These are phyloP conservation scores for Blastocystis sp. DNA, from an alignment of 352 stramenopile genomes.

Conservation along the genomic window DNA sequence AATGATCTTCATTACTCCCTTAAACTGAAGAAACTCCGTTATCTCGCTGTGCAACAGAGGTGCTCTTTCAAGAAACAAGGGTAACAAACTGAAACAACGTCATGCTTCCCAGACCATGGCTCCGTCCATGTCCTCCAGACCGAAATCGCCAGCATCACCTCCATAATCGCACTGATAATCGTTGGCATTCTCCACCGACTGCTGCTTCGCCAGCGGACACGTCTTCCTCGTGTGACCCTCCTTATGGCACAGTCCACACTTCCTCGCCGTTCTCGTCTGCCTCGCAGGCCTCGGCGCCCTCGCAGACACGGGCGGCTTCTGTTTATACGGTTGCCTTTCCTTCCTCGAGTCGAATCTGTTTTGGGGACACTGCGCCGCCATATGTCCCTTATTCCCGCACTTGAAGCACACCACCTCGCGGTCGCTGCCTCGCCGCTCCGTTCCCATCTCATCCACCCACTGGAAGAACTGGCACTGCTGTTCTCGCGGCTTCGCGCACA, in stretches of 20 bases:
- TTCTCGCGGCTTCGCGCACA: slow-evolving; percentile 54
- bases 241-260: slow-evolving; percentile 21
- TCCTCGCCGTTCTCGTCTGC: neutral
- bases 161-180: slow-evolving; percentile 26
- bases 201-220: neutral
- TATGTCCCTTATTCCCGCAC: slow-evolving; percentile 47
- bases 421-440: neutral
- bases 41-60: too few relatives aligned
- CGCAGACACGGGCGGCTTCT: neutral
- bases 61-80: neutral
- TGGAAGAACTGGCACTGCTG: slow-evolving; percentile 63
- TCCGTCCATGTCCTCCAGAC: slow-evolving; percentile 17
- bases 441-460: slow-evolving; percentile 46
- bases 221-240: slow-evolving; percentile 36
- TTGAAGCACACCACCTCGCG: slow-evolving; percentile 7
- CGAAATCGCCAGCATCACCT: slow-evolving; percentile 45
- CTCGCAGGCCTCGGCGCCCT: neutral
- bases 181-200: neutral
- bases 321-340: neutral
- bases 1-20: neutral
- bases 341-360: neutral
- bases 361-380: slow-evolving; percentile 23
- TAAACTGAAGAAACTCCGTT: neutral
- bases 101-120: slow-evolving; percentile 42
- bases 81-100: neutral